These are phyloP conservation scores for Avena eriantha DNA, from an alignment of 176 grass and related monocot species.

Conservation along the genomic window DNA sequence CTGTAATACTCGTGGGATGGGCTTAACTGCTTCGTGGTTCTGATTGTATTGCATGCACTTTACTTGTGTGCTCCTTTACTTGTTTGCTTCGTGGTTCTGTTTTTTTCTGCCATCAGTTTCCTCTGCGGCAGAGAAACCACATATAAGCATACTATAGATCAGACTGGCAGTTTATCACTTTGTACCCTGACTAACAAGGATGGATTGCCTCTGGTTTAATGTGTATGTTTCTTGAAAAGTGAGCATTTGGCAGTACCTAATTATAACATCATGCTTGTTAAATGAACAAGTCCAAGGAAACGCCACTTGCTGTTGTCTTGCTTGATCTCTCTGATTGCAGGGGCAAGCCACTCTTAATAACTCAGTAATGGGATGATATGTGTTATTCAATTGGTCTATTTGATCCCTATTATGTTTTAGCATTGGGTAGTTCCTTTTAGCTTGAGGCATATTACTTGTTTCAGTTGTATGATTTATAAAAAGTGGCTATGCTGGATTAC, in stretches of 20 bases:
- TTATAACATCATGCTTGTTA: neutral
- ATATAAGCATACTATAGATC: neutral
- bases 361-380: neutral
- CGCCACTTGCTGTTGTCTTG: neutral
- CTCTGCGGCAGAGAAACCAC: slow-evolving; percentile 2
- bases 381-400: neutral
- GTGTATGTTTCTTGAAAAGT: neutral
- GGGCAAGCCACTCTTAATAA: slow-evolving; percentile 5
- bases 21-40: neutral
- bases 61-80: slow-evolving; percentile 86
- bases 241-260: neutral
- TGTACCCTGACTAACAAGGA: neutral
- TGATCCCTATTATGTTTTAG: neutral
- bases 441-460: slow-evolving; percentile 18
- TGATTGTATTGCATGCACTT: slow-evolving; percentile 58
- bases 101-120: slow-evolving; percentile 22
- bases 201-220: neutral
- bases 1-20: neutral
- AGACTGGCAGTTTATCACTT: neutral
- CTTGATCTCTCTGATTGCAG: neutral
- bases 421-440: neutral
- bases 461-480: slow-evolving; percentile 15
- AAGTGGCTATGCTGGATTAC: neutral
- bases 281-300: neutral
- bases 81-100: slow-evolving; percentile 9